Evolutionary conservation across 345 rosid genomes (phyloP).

Genomic region (Camelina neglecta): DNA sequence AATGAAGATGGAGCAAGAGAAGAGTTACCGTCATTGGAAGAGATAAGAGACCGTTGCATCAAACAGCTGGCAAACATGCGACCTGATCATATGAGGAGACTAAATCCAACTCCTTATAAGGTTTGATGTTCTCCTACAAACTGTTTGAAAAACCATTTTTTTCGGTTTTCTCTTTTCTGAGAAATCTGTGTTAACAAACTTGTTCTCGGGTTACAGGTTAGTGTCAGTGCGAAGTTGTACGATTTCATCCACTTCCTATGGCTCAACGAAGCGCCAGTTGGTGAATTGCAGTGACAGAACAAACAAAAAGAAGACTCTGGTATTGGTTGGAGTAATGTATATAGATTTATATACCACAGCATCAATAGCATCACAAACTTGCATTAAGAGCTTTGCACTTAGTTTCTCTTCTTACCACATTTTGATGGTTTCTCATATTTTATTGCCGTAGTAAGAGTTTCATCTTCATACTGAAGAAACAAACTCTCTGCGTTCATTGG

Average conservation of each 20-base stretch:
- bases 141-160: neutral
- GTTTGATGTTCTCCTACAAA: constrained; percentile 43
- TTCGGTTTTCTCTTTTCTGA: neutral
- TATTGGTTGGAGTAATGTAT: constrained; percentile 37
- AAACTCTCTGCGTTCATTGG: constrained; percentile 17
- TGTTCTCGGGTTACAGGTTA: constrained; percentile 59
- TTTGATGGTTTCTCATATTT: neutral
- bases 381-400: constrained; percentile 12
- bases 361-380: constrained; percentile 27
- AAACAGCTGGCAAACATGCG: constrained; percentile 89
- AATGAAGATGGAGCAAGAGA: constrained; percentile 62
- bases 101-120: constrained; percentile 97
- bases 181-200: neutral
- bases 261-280: constrained; percentile 99
- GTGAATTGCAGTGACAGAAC: constrained; percentile 65
- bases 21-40: constrained; percentile 69
- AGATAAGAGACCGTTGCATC: constrained; percentile 77
- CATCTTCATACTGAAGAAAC: constrained; percentile 26
- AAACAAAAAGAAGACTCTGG: constrained; percentile 11
- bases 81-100: constrained; percentile 89
- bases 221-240: constrained; percentile 80
- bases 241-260: constrained; percentile 96
- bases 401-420: constrained; percentile 2
- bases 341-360: constrained; percentile 39
- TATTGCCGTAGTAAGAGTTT: neutral